Conservation (phyloP, 2,329 filamentous ascomycete genomes). For the Sporothrix schenckii region DNA sequence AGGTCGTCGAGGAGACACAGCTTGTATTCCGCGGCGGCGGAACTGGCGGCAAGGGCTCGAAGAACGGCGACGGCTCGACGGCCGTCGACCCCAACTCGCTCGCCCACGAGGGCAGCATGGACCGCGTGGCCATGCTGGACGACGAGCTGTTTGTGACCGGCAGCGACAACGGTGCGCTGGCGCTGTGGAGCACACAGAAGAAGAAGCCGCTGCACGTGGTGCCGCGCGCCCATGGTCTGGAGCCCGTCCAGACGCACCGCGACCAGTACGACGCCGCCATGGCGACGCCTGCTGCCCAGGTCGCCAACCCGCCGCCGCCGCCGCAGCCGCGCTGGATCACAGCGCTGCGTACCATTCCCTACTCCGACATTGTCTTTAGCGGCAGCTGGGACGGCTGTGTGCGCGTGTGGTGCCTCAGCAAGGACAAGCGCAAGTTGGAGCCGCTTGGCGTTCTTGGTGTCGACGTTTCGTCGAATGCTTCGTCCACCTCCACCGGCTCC, state of each 20-base stretch:
- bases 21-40: conserved; percentile 90
- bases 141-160: conserved; percentile 90
- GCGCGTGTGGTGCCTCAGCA: conserved; percentile 79
- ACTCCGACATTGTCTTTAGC: conserved; percentile 84
- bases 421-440: conserved; percentile 80
- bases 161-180: conserved; percentile 84
- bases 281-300: conserved; percentile 68
- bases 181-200: conserved; percentile 86
- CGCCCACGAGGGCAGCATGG: conserved; percentile 79
- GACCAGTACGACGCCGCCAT: conserved; percentile 45
- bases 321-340: conserved; percentile 87
- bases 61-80: conserved; percentile 48
- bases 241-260: conserved; percentile 67
- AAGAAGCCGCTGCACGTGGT: conserved; percentile 90
- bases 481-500: background rate
- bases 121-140: conserved; percentile 87
- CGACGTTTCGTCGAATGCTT: background rate
- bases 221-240: conserved; percentile 80
- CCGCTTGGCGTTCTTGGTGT: conserved; percentile 65
- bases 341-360: conserved; percentile 81
- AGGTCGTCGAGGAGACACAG: conserved; percentile 92
- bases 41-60: conserved; percentile 44
- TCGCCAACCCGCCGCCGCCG: conserved; percentile 63
- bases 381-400: conserved; percentile 94
- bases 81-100: conserved; percentile 37